These are phyloP conservation scores for Penicillium oxalicum DNA, from an alignment of 2,329 filamentous ascomycete genomes.

Conservation along the genomic window DNA sequence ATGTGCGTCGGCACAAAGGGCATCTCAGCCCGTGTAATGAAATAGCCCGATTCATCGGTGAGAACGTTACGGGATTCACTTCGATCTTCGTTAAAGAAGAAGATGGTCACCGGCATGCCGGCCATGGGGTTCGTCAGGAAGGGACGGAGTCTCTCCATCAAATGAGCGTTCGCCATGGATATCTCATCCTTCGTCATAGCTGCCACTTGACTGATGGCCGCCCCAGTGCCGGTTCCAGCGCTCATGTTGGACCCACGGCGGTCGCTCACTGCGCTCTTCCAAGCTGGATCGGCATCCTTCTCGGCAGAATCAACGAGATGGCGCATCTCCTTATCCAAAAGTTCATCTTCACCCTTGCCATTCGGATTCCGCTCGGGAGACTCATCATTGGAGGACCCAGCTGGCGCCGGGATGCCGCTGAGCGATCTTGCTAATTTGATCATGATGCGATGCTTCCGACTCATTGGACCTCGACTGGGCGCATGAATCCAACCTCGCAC, in stretches of 20 bases:
- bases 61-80: slow-evolving; percentile 79
- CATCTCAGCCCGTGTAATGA: slow-evolving; percentile 69
- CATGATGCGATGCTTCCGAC: slow-evolving; percentile 76
- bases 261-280: slow-evolving; percentile 53
- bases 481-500: slow-evolving; percentile 93
- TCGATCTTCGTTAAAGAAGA: slow-evolving; percentile 83
- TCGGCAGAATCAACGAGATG: slow-evolving; percentile 68
- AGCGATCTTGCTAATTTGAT: slow-evolving; percentile 81
- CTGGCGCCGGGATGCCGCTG: slow-evolving; percentile 74
- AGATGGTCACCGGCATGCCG: slow-evolving; percentile 74
- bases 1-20: slow-evolving; percentile 89
- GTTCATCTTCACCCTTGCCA: slow-evolving; percentile 52
- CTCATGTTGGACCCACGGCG: slow-evolving; percentile 32
- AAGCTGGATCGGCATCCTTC: slow-evolving; percentile 64
- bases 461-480: slow-evolving; percentile 78
- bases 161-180: slow-evolving; percentile 70
- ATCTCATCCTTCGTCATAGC: slow-evolving; percentile 69
- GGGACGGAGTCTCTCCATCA: slow-evolving; percentile 80
- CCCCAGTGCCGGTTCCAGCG: slow-evolving; percentile 35
- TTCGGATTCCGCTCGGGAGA: slow-evolving; percentile 33
- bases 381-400: slow-evolving; percentile 27
- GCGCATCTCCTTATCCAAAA: slow-evolving; percentile 68
- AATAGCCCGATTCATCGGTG: slow-evolving; percentile 87
- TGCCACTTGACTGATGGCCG: slow-evolving; percentile 7
- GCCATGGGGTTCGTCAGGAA: slow-evolving; percentile 82